Evolutionary conservation across 2,329 filamentous ascomycete species (phyloP).

Genomic region (Penicillium sp.): DNA sequence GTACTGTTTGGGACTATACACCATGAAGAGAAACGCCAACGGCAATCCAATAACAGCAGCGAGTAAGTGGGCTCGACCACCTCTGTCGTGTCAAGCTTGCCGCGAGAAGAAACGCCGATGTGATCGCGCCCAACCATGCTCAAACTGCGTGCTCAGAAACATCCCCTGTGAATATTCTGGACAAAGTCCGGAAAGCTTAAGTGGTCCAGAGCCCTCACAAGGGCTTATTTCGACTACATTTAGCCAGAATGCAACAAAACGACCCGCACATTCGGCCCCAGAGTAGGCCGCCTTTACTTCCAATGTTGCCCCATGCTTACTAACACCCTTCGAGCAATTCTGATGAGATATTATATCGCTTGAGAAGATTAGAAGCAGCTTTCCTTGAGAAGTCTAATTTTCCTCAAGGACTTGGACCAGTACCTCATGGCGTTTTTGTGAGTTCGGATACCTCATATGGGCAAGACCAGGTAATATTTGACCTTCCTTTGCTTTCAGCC

Average conservation of each 20-base stretch:
- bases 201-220: neutral
- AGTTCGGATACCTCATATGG: neutral
- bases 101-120: slow-evolving; percentile 25
- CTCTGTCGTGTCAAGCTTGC: slow-evolving; percentile 19
- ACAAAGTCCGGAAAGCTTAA: neutral
- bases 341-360: slow-evolving; percentile 12
- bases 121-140: slow-evolving; percentile 22
- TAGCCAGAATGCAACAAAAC: neutral
- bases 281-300: neutral
- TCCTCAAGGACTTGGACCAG: neutral
- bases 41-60: slow-evolving; percentile 37
- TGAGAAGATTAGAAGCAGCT: slow-evolving; percentile 12
- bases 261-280: neutral
- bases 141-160: slow-evolving; percentile 18
- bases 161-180: slow-evolving; percentile 20
- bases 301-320: neutral
- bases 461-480: neutral
- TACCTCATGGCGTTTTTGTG: neutral
- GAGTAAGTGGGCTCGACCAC: slow-evolving; percentile 11
- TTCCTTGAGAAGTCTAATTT: neutral
- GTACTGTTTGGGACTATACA: neutral
- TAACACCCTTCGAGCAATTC: slow-evolving; percentile 3
- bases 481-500: neutral
- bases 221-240: neutral
- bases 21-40: slow-evolving; percentile 10